Conservation (phyloP, 2,329 filamentous ascomycete species). For the Phialemoniopsis sp. region DNA sequence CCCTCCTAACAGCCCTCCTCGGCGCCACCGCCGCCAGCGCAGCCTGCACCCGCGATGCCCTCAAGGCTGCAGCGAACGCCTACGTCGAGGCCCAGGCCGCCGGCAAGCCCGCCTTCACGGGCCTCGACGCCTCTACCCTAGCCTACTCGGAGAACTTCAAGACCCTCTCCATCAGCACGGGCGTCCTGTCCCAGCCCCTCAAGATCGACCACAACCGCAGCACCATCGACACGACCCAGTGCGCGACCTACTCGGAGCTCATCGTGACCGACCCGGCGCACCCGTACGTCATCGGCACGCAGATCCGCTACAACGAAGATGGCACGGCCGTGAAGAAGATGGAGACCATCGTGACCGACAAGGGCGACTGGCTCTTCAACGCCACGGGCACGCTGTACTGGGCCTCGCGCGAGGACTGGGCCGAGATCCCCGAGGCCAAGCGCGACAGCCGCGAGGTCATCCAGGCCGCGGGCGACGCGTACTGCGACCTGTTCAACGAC, state of each 20-base stretch:
- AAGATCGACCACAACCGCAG: conserved; percentile 25
- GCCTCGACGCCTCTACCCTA: conserved; percentile 3
- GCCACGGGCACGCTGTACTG: conserved; percentile 26
- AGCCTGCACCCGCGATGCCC: conserved; percentile 6
- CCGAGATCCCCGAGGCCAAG: conserved; percentile 22
- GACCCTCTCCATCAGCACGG: conserved; percentile 10
- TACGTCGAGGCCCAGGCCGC: conserved; percentile 7
- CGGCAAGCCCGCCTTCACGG: conserved; percentile 7
- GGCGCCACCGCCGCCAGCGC: background rate
- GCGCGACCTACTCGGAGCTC: conserved; percentile 36
- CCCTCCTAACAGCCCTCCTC: background rate
- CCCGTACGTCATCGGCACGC: conserved; percentile 16
- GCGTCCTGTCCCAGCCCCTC: conserved; percentile 21
- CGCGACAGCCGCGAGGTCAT: conserved; percentile 25
- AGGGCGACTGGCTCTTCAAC: conserved; percentile 31
- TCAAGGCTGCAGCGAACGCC: conserved; percentile 4
- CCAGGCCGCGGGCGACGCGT: conserved; percentile 29
- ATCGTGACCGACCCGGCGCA: conserved; percentile 21
- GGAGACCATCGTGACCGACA: conserved; percentile 24
- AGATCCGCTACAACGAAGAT: conserved; percentile 18
- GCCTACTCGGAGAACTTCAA: conserved; percentile 11
- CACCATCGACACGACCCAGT: conserved; percentile 23
- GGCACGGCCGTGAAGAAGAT: conserved; percentile 10
- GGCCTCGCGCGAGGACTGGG: conserved; percentile 24
- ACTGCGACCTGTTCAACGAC: conserved; percentile 29